phyloP scores from a whole-genome alignment of 1,284 basidiomycete species.

The Apiotrichum porosum region DNA sequence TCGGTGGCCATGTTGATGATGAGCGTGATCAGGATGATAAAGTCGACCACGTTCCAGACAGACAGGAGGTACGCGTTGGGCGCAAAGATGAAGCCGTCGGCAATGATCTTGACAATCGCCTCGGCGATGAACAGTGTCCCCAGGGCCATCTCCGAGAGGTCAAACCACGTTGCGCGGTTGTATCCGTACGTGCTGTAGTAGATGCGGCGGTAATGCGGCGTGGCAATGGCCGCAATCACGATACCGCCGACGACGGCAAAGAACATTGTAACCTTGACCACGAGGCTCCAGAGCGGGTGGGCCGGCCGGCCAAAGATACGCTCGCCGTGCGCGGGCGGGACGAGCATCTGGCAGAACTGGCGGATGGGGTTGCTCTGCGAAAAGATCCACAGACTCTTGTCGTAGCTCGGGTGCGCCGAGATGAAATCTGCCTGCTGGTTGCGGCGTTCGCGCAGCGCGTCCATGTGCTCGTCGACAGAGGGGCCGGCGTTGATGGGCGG shows the following conservation, averaged over 20 bases:
- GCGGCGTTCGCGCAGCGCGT: conserved; percentile 66
- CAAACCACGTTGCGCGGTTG: conserved; percentile 76
- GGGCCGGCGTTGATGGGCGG: conserved; percentile 35
- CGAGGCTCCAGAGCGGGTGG: conserved; percentile 62
- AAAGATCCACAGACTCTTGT: conserved; percentile 86
- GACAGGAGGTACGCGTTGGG: conserved; percentile 91
- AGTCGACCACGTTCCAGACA: conserved; percentile 89
- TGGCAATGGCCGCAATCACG: conserved; percentile 77
- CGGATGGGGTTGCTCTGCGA: conserved; percentile 74
- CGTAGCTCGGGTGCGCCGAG: conserved; percentile 80
- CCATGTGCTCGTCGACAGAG: conserved; percentile 46
- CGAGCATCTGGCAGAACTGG: conserved; percentile 74
- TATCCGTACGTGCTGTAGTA: conserved; percentile 64
- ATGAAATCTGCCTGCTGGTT: conserved; percentile 85
- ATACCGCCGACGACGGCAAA: conserved; percentile 77
- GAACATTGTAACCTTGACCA: conserved; percentile 73
- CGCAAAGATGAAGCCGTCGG: conserved; percentile 87
- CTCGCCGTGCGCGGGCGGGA: conserved; percentile 75
- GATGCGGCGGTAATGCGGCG: conserved; percentile 74
- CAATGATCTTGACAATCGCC: conserved; percentile 80
- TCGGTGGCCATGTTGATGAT: conserved; percentile 76
- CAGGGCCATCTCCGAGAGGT: conserved; percentile 72
- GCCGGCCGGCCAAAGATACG: conserved; percentile 71
- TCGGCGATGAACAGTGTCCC: conserved; percentile 74
- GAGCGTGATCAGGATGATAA: conserved; percentile 76